These are phyloP conservation scores for Conticribra weissflogii DNA, from an alignment of 108 stramenopile genomes.

Conservation along the genomic window DNA sequence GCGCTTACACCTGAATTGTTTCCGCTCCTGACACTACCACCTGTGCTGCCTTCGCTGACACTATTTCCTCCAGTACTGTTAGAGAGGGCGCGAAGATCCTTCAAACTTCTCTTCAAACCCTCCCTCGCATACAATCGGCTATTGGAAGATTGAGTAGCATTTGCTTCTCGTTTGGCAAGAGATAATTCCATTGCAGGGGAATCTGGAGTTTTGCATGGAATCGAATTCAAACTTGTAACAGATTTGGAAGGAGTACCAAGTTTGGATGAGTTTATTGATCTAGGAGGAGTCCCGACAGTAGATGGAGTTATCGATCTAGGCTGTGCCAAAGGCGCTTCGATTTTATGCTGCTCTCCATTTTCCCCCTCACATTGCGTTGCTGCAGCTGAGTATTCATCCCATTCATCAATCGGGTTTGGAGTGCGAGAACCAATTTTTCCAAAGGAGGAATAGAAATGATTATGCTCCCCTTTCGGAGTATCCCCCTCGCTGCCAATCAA, in stretches of 20 bases:
- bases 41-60: neutral
- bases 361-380: neutral
- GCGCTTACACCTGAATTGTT: constrained; percentile 5
- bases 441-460: neutral
- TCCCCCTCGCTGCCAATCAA: constrained; percentile 17
- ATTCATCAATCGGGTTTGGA: neutral
- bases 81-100: neutral
- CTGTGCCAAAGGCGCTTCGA: neutral
- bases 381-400: neutral
- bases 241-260: neutral
- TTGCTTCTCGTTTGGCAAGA: constrained; percentile 21
- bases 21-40: neutral
- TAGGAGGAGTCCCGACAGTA: no score
- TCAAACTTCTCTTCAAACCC: constrained; percentile 1
- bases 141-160: neutral
- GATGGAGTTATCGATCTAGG: neutral
- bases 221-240: no score
- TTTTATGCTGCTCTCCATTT: neutral
- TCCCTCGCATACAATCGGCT: constrained; percentile 1
- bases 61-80: neutral
- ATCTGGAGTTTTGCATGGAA: neutral
- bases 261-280: neutral
- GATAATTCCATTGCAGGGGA: constrained; percentile 30
- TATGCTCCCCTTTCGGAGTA: neutral
- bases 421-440: constrained; percentile 1